A percentile compares a stretch with the other conserved stretches of the same genome.
phyloP scores from a whole-genome alignment of 257 asterid species.

The Primulina tabacum region DNA sequence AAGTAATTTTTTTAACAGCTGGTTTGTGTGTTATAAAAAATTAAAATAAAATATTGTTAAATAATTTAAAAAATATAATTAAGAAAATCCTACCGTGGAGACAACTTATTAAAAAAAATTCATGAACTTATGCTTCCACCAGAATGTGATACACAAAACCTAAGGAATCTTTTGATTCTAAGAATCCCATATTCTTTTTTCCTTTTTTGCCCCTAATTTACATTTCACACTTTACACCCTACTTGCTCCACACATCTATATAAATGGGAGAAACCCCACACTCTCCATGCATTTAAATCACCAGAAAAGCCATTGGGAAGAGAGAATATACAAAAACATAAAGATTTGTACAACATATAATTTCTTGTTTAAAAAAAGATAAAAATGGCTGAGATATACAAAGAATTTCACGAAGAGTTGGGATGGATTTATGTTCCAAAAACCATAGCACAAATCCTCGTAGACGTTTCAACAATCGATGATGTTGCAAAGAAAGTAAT shows the following conservation, averaged over 20 bases:
- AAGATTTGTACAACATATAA: too few species aligned
- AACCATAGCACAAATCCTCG: conserved; percentile 30
- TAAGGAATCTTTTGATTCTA: neutral
- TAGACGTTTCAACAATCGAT: conserved; percentile 29
- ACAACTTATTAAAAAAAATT: too few species aligned
- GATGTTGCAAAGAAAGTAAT: conserved; percentile 26
- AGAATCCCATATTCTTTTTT: neutral
- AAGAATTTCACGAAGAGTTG: conserved; percentile 26
- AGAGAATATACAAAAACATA: neutral
- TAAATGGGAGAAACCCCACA: neutral
- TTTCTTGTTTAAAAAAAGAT: too few species aligned
- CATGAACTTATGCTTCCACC: neutral
- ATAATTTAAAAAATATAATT: too few species aligned
- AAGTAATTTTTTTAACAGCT: too few species aligned
- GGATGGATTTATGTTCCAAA: conserved; percentile 27
- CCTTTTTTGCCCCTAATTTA: neutral
- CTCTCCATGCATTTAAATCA: neutral
- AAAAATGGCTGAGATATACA: conserved; percentile 28
- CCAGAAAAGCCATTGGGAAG: neutral
- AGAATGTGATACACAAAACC: neutral
- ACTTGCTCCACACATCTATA: neutral
- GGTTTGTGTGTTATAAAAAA: too few species aligned
- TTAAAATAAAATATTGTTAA: too few species aligned
- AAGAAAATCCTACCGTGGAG: too few species aligned
- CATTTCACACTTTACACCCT: neutral